Evolutionary conservation across 306 rosid genomes (phyloP).

Genomic region (Quillaja saponaria): DNA sequence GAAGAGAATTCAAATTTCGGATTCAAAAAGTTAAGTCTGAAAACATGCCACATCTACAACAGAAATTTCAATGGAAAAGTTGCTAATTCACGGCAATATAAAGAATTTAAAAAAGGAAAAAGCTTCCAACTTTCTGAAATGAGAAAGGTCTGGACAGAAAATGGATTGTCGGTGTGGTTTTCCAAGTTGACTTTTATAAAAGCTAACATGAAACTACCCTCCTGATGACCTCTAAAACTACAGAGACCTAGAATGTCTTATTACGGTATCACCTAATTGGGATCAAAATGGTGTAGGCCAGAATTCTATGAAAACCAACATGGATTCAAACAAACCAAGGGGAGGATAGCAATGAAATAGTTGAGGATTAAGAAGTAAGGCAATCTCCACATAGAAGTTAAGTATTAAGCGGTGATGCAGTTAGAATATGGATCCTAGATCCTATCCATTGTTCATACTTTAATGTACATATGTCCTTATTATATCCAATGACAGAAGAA

Average conservation of each 20-base stretch:
- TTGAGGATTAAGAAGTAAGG: conserved; percentile 2
- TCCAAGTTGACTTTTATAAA: conserved; percentile 14
- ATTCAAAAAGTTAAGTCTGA: neutral
- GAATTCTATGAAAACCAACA: neutral
- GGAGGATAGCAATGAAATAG: neutral
- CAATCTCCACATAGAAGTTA: conserved; percentile 4
- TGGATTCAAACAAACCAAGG: conserved; percentile 7
- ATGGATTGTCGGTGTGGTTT: no score
- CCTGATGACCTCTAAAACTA: neutral
- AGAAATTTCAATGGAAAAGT: conserved; percentile 1
- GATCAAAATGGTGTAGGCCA: neutral
- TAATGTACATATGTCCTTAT: neutral
- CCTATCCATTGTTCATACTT: conserved; percentile 3
- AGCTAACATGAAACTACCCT: conserved; percentile 3
- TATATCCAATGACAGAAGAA: neutral
- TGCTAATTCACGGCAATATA: neutral
- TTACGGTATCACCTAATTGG: neutral
- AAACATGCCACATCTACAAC: no score
- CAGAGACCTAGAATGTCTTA: neutral
- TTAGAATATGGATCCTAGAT: conserved; percentile 9
- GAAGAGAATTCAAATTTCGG: conserved; percentile 18
- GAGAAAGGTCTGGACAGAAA: neutral
- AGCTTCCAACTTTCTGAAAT: no score
- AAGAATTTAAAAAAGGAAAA: neutral
- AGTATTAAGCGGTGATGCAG: neutral